Base-by-base conservation (phyloP, 148 eudicot species). In the Vaccinium corymbosum region DNA sequence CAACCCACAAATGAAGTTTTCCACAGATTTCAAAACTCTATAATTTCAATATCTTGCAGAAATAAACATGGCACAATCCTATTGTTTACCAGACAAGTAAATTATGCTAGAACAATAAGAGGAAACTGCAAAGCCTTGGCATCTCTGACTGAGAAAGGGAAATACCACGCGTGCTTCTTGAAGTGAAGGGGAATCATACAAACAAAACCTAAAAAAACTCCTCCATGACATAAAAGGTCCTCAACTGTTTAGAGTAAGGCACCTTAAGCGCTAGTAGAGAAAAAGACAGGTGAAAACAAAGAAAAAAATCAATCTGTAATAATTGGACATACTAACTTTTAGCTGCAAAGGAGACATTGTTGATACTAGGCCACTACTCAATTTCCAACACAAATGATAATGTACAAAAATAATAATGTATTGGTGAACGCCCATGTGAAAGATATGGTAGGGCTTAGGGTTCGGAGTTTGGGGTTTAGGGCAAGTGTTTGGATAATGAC, bases 201-300 rank as follows among this genome's bases (percentile, higher is more conserved):
- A 35, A n/a, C n/a, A 42, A n/a, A n/a, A 61, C 48, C 22, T 42
- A 20, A 8, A 38, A 1, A 1, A 20, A 29, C 19, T 17, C 29
- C 57, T 56, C 25, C 17, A 46, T 57, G 25, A 19, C 82, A 61
- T 48, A 66, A 27, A 61, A n/a, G 35, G 53, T 16, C 72, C 70
- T 25, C 53, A 15, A 46, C 16, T 66, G 22, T 62, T 66, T 46
- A 57, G 57, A 48, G 3, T 10, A 59, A 81, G 55, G 29, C 76
- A 62, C 53, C 74, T 80, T 64, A 81, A 46, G 75, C 74, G 19
- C 42, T 49, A 46, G 35, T 81, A 25, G 46, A 14, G 48, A 81
- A 81, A 48, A n/a, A 1, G 6, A 48, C 32, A 46, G 53, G 5
- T 38, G 38, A 20, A 68, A 9, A 81, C 11, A 56, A 17, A 22